Percentiles rank a stretch among this genome's conserved stretches.
Conservation (phyloP, 305 asterid genomes). For the Solanum hybrid region DNA sequence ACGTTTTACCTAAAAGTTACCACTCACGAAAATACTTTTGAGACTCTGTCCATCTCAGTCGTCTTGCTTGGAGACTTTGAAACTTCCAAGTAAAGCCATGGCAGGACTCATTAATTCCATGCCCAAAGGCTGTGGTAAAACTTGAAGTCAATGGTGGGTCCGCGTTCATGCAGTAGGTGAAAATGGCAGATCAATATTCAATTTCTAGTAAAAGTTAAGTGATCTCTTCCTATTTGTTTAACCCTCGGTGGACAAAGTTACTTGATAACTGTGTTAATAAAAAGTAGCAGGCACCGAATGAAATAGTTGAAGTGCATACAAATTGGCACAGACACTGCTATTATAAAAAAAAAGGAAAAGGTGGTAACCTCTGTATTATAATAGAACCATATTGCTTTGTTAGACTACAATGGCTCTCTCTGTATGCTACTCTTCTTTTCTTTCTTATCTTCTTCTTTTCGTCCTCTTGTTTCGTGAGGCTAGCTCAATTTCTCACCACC, state of each 20-base stretch:
- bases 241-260: too few relatives aligned
- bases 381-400: not conserved
- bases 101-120: not conserved
- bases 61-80: not conserved
- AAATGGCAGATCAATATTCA: not conserved
- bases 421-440: not conserved
- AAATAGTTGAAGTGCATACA: not conserved
- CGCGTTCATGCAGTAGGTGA: not conserved
- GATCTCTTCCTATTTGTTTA: not conserved
- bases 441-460: not conserved
- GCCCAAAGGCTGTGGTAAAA: not conserved
- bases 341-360: not conserved
- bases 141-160: not conserved
- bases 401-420: slow-evolving; percentile 4
- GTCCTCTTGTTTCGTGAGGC: slow-evolving; percentile 1
- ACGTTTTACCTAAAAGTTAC: not conserved
- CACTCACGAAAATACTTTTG: not conserved
- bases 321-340: not conserved
- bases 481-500: not conserved
- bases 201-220: not conserved
- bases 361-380: not conserved
- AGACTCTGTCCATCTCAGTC: not conserved
- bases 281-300: not conserved
- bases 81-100: not conserved
- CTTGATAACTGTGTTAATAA: not conserved